Percentiles rank a stretch among this genome's conserved stretches.
phyloP scores from a whole-genome alignment of 2,329 filamentous ascomycete genomes.

The Fusarium nygamai region DNA sequence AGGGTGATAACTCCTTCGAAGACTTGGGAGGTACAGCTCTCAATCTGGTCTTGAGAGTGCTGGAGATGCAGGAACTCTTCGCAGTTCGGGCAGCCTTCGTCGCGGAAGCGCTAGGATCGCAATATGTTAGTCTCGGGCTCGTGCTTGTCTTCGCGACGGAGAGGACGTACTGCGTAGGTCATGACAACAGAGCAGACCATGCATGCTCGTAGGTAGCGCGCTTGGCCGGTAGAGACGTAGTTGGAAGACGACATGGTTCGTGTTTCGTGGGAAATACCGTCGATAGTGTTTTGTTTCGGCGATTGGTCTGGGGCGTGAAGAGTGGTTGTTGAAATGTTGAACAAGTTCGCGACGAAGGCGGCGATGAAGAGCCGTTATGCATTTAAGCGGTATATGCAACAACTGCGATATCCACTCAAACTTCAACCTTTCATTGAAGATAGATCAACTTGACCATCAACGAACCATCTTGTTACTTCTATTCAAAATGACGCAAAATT shows the following conservation, averaged over 20 bases:
- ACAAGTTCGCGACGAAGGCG: constrained; percentile 20
- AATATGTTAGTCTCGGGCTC: constrained; percentile 18
- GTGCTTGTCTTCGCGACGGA: not conserved
- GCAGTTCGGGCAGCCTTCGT: constrained; percentile 95
- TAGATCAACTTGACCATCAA: constrained; percentile 1
- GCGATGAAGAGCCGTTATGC: constrained; percentile 27
- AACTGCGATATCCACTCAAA: constrained; percentile 14
- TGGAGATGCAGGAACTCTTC: constrained; percentile 88
- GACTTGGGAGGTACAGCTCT: constrained; percentile 94
- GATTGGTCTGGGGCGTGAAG: not conserved
- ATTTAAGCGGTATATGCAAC: constrained; percentile 33
- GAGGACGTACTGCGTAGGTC: constrained; percentile 71
- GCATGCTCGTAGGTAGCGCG: constrained; percentile 91
- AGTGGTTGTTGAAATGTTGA: constrained; percentile 2
- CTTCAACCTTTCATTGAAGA: constrained; percentile 15
- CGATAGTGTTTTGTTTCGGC: not conserved
- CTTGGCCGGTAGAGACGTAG: constrained; percentile 78
- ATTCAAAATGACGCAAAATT: constrained; percentile 37
- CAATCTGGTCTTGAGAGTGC: constrained; percentile 81
- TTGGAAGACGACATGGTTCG: constrained; percentile 58
- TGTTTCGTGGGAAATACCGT: not conserved
- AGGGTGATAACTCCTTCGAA: constrained; percentile 93
- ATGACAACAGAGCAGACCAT: constrained; percentile 99
- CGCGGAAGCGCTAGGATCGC: constrained; percentile 76
- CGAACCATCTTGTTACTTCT: not conserved